Evolutionary conservation across 169 alveolate genomes (phyloP).

Genomic region (Toxoplasma gondii): DNA sequence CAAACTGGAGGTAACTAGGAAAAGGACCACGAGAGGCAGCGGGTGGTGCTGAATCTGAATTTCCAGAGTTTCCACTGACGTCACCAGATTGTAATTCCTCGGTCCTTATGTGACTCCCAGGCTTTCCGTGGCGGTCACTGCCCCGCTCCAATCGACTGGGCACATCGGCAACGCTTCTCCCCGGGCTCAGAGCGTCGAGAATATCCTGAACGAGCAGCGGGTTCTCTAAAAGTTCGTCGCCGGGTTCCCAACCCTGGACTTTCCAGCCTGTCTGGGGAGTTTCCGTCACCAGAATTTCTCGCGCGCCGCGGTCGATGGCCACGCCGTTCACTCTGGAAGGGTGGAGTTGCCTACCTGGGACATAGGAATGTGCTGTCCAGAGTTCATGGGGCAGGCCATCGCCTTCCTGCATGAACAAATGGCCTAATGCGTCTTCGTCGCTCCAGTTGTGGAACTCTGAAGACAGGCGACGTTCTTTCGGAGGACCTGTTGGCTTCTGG

Average conservation of each 20-base stretch:
- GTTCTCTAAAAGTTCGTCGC: not conserved
- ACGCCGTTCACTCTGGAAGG: not conserved
- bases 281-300: not conserved
- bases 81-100: not conserved
- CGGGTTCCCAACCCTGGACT: not conserved
- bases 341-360: slow-evolving; percentile 18
- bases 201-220: slow-evolving; percentile 1
- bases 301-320: not conserved
- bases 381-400: not conserved
- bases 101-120: not conserved
- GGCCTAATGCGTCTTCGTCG: not conserved
- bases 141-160: not conserved
- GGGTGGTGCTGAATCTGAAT: not conserved
- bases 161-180: not conserved
- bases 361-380: not conserved
- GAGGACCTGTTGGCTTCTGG: not conserved
- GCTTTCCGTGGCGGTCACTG: not conserved
- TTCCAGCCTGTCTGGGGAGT: not conserved
- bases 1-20: not conserved
- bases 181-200: not conserved
- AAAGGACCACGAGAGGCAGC: not conserved
- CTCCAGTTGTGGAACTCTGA: not conserved
- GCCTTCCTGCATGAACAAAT: not conserved
- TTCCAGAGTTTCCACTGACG: not conserved
- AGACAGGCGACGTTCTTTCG: not conserved